Conservation (phyloP, 2,329 filamentous ascomycete genomes). For the Colletotrichum limetticola region DNA sequence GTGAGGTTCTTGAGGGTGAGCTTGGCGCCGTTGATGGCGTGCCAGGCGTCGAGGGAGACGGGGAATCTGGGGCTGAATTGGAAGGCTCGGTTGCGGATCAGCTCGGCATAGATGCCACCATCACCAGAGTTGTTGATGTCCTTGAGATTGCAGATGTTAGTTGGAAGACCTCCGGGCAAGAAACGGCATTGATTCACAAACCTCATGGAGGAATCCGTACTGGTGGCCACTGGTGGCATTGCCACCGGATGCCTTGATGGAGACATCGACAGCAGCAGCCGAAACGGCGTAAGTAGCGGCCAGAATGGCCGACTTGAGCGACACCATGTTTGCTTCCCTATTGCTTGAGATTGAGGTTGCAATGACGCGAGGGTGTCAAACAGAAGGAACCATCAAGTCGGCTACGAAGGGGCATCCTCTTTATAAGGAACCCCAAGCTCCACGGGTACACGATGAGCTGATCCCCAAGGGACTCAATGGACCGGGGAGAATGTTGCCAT, state of each 20-base stretch:
- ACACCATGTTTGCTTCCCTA: slow-evolving; percentile 32
- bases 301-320: slow-evolving; percentile 36
- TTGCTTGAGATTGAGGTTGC: slow-evolving; percentile 7
- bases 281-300: slow-evolving; percentile 37
- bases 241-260: slow-evolving; percentile 49
- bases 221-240: slow-evolving; percentile 56
- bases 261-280: slow-evolving; percentile 53
- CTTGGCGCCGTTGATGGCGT: slow-evolving; percentile 52
- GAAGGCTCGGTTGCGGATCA: slow-evolving; percentile 78
- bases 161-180: not conserved
- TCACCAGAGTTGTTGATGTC: slow-evolving; percentile 77
- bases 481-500: not conserved
- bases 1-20: slow-evolving; percentile 59
- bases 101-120: slow-evolving; percentile 77
- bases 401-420: not conserved
- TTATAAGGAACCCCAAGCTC: slow-evolving; percentile 6
- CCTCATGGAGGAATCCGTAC: slow-evolving; percentile 58
- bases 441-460: not conserved
- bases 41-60: slow-evolving; percentile 58
- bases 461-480: not conserved
- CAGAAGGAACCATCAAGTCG: not conserved
- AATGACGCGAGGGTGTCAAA: slow-evolving; percentile 23
- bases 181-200: slow-evolving; percentile 34
- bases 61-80: slow-evolving; percentile 61
- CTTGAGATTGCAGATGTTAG: slow-evolving; percentile 42